A percentile compares a stretch with the other conserved stretches of the same genome.
Evolutionary conservation across 192 early-diverging fungal species (phyloP).

Genomic region (Entomortierella chlamydospora): DNA sequence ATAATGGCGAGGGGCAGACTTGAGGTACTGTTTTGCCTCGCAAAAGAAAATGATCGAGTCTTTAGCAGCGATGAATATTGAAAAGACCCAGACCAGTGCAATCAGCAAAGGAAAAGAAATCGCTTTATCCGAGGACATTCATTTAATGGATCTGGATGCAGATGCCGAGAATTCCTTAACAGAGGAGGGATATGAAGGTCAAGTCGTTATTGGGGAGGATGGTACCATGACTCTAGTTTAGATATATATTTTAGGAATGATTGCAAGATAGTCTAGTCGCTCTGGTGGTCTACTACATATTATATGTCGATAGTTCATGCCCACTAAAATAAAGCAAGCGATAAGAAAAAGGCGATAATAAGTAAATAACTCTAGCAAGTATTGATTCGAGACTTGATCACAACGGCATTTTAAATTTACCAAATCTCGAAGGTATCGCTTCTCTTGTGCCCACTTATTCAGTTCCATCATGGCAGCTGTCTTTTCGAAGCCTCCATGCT

Average conservation of each 20-base stretch:
- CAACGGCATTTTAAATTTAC: too few relatives aligned
- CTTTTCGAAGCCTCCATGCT: constrained; percentile 60
- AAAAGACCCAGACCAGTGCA: too few relatives aligned
- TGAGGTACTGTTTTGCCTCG: constrained; percentile 20
- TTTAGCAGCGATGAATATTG: too few relatives aligned
- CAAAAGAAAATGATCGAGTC: constrained; percentile 11
- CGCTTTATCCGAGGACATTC: too few relatives aligned
- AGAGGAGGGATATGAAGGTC: not conserved
- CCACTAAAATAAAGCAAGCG: not conserved
- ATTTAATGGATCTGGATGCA: not conserved
- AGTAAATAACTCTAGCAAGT: too few relatives aligned
- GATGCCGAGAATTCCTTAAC: not conserved
- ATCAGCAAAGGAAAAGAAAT: too few relatives aligned
- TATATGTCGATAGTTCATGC: not conserved
- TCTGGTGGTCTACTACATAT: not conserved
- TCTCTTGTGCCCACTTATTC: constrained; percentile 70
- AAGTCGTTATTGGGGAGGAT: not conserved
- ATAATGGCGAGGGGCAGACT: constrained; percentile 25
- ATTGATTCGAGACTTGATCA: too few relatives aligned
- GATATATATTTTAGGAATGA: not conserved
- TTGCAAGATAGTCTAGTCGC: too few relatives aligned
- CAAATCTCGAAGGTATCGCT: constrained; percentile 75
- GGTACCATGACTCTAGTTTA: not conserved
- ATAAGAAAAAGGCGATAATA: too few relatives aligned
- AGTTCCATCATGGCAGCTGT: constrained; percentile 67